Evolutionary conservation across 805 yeast species (phyloP), one percentile per base, ranked within the genome.

Genomic region (Pichia cabralensis): DNA sequence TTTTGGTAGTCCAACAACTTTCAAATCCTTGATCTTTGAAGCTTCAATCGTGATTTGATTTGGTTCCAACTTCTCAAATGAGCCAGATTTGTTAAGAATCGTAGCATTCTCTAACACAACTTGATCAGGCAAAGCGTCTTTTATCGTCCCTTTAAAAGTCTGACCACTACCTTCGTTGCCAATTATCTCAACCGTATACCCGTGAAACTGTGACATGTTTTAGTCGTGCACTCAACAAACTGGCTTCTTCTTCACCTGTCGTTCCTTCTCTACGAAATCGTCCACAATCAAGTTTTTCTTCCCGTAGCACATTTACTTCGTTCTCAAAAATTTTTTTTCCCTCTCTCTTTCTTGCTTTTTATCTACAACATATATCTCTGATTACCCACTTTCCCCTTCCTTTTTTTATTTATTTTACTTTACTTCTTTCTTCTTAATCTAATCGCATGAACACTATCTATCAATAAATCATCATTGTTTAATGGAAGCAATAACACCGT

Each of bases 1-100:
- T 19, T 22, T 53, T 48, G 81, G 80, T n/a, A 76, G 50, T 30
- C 65, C 75, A 6, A 69, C 42, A 8, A 77, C 81, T 39, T 67
- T 69, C 52, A 77, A 56, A 47, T 76, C 81, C 5, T 61, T 52
- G 29, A 77, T 72, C 11, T 57, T 57, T 10, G 45, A 30, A 23
- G 72, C 71, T 42, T 54, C 28, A 26, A 58, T 39, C 6, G 38
- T 18, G 6, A 48, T 30, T 35, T 47, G 49, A 13, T 42, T 38
- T 6, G 44, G 31, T 4, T 48, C 47, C 6, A 42, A 18, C 12
- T 38, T 34, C 11, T 58, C 39, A 17, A 17, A 29, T 3, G 36
- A 25, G 12, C 40, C 40, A 19, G 33, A 30, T n/a, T 60, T 41
- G 44, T 51, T 42, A 26, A 36, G 50, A 53, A 45, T 53, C 41